Evolutionary conservation across 345 rosid species (phyloP), one percentile per base, ranked within the genome.

Genomic region (Arabis hirsuta): DNA sequence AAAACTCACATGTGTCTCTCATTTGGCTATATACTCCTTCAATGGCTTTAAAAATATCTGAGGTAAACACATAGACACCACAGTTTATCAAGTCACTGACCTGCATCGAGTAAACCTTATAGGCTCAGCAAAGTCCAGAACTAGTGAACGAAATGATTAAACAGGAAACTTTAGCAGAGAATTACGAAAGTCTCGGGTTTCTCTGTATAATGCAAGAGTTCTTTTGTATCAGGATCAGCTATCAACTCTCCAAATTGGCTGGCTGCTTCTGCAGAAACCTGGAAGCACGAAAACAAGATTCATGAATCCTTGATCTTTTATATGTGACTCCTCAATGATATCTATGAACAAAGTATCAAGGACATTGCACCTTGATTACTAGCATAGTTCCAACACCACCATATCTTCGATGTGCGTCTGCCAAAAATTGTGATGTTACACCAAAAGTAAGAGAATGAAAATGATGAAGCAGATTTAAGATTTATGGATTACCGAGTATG

Each of bases 211-310:
- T 91, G 97, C 82, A 91, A 70, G 45, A 91, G 76, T 81, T 91
- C 96, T 67, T 85, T 87, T 47, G 89, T 87, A 71, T 62, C 79
- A 48, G 91, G 84, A 78, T 89, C 96, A 68, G 96, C 93, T 71
- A 91, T 81, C 83, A 91, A 76, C 74, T 83, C 93, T 13, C 97
- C 96, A 78, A 89, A 91, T 59, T 89, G 87, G 76, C 81, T 83
- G 0, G 97, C 97, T 58, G 93, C 84, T 78, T 91, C 97, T 64
- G 88, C 90, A 82, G 97, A 91, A 78, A 91, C 97, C 96, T 91
- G 78, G 9, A 66, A 47, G 14, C 45, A 48, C 38, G 13, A 55
- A 19, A 55, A 6, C 5, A 9, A 56, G 3, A 41, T 32, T 47
- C 39, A 52, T 8, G 44, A 41, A n/a, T 3, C 14, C 10, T 64